Conservation (phyloP, 495 filamentous ascomycete species). For the Xylaria longipes region DNA sequence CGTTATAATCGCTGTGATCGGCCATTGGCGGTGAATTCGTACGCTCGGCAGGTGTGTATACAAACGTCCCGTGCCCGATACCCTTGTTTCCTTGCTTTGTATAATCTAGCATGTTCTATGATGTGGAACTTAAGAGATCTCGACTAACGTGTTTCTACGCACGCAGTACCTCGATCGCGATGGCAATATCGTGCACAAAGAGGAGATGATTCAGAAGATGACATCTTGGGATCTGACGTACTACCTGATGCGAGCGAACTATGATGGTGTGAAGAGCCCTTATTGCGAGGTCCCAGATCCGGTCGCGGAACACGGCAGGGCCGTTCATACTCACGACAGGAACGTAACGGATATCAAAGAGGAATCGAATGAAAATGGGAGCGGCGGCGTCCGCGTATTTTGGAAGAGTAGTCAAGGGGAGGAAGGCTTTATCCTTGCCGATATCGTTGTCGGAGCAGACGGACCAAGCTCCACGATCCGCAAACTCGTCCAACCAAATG, state of each 20-base stretch:
- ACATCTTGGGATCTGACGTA: conserved; percentile 64
- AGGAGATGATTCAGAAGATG: conserved; percentile 53
- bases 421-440: conserved; percentile 45
- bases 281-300: conserved; percentile 51
- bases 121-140: too few species aligned
- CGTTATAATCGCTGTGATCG: conserved; percentile 47
- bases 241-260: conserved; percentile 60
- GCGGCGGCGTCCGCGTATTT: conserved; percentile 44
- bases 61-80: too few species aligned
- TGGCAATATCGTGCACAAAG: conserved; percentile 50
- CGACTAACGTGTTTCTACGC: too few species aligned
- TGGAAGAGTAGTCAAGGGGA: conserved; percentile 47
- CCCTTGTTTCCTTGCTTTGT: too few species aligned
- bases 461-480: conserved; percentile 62
- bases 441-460: conserved; percentile 62
- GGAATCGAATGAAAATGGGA: conserved; percentile 15
- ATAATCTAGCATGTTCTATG: too few species aligned
- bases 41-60: conserved; percentile 27
- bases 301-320: conserved; percentile 45
- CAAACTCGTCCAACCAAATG: conserved; percentile 49
- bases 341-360: conserved; percentile 54
- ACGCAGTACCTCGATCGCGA: conserved; percentile 51
- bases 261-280: conserved; percentile 56
- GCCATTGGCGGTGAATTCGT: conserved; percentile 44
- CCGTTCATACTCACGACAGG: conserved; percentile 54